Conservation (phyloP, 305 asterid species). For the Coffea humblotiana region DNA sequence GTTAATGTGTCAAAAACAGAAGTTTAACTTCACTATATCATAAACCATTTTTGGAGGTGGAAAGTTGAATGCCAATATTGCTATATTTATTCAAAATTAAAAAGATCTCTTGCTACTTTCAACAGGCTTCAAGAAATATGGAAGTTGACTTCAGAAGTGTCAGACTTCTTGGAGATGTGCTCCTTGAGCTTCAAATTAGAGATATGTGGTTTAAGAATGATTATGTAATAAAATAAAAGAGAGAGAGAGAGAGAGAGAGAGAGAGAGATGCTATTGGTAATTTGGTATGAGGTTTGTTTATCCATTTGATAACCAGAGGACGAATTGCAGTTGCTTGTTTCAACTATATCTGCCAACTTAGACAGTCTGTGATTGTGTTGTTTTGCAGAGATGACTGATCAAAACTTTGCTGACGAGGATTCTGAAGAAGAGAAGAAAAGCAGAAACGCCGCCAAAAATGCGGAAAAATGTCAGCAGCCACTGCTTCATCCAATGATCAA, state of each 20-base stretch:
- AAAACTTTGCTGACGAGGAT: constrained; percentile 60
- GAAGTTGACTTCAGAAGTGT: too few relatives aligned
- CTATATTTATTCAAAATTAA: neutral
- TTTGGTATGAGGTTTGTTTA: neutral
- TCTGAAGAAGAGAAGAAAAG: constrained; percentile 37
- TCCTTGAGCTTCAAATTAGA: neutral
- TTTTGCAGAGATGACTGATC: constrained; percentile 58
- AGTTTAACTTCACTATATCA: neutral
- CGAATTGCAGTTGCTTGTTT: constrained; percentile 4
- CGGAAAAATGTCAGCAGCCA: constrained; percentile 29
- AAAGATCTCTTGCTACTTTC: too few relatives aligned
- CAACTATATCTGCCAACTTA: neutral
- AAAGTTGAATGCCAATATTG: neutral
- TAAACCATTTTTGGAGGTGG: neutral
- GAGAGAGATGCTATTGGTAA: neutral
- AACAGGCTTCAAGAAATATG: too few relatives aligned
- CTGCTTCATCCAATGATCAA: constrained; percentile 37
- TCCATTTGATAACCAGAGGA: neutral
- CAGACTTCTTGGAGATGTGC: neutral
- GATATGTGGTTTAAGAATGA: neutral
- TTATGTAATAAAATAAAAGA: neutral
- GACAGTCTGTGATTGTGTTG: neutral
- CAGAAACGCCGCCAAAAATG: constrained; percentile 26
- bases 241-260: too few relatives aligned
- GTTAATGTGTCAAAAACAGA: neutral